Percentiles rank a stretch among this genome's conserved stretches.
Evolutionary conservation across 2,329 filamentous ascomycete genomes (phyloP).

Genomic region (Apiospora saccharicola): DNA sequence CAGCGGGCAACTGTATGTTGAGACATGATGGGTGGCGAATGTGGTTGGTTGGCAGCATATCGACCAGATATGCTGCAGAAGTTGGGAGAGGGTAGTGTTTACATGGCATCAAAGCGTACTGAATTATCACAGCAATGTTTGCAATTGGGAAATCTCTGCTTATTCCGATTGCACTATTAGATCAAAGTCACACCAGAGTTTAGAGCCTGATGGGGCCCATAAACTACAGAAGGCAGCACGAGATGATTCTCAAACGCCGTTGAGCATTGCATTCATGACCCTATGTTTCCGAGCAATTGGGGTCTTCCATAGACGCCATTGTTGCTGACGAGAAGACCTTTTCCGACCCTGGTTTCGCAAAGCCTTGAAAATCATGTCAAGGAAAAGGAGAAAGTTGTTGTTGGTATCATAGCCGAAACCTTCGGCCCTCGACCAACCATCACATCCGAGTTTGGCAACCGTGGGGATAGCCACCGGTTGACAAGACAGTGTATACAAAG

Average conservation of each 20-base stretch:
- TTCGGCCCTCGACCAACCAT: constrained; percentile 11
- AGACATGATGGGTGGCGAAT: background rate
- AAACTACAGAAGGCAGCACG: constrained; percentile 20
- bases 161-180: constrained; percentile 16
- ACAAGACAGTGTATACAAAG: constrained; percentile 26
- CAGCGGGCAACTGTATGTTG: constrained; percentile 21
- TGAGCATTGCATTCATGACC: constrained; percentile 22
- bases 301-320: constrained; percentile 19
- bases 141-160: constrained; percentile 8
- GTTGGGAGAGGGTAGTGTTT: constrained; percentile 1
- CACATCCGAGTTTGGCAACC: constrained; percentile 24
- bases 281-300: constrained; percentile 22
- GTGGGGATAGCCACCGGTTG: constrained; percentile 21
- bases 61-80: background rate
- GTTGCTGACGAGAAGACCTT: constrained; percentile 22
- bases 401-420: constrained; percentile 17
- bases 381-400: constrained; percentile 22
- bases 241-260: constrained; percentile 22
- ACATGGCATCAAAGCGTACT: background rate
- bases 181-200: constrained; percentile 20
- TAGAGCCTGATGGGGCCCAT: constrained; percentile 8
- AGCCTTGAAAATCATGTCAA: constrained; percentile 21
- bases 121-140: constrained; percentile 4
- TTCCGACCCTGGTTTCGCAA: constrained; percentile 24
- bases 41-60: background rate